These are phyloP conservation scores for Anthoceros angustus DNA, from an alignment of 225 moss, liverwort and hornwort genomes.

Conservation along the genomic window DNA sequence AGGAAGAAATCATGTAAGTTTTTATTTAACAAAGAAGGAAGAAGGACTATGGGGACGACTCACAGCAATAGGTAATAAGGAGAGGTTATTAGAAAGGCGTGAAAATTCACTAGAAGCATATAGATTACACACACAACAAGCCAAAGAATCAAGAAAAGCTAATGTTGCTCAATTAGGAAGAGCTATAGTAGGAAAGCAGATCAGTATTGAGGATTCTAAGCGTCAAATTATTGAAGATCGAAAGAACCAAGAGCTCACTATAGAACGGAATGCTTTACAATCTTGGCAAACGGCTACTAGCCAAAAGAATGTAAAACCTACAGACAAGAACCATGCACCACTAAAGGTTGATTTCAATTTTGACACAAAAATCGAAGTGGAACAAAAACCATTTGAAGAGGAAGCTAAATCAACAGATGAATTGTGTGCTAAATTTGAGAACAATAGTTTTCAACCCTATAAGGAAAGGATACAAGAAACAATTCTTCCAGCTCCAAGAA, in stretches of 20 bases:
- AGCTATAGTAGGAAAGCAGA: not conserved
- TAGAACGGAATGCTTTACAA: not conserved
- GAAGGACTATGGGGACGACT: constrained; percentile 2
- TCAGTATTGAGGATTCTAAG: not conserved
- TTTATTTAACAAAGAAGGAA: not conserved
- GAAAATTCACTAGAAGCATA: not conserved
- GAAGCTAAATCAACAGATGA: too few relatives aligned
- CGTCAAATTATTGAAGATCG: not conserved
- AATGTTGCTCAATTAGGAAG: not conserved
- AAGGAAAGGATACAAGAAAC: not conserved
- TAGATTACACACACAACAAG: not conserved
- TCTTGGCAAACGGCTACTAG: not conserved
- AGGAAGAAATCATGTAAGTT: not conserved
- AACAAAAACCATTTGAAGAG: too few relatives aligned
- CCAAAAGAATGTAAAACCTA: not conserved
- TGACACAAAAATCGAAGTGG: too few relatives aligned
- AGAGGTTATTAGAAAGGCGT: not conserved
- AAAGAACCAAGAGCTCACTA: not conserved
- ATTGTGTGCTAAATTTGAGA: too few relatives aligned
- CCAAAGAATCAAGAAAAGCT: not conserved
- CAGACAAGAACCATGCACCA: not conserved
- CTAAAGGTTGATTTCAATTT: too few relatives aligned
- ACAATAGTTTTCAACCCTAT: not conserved
- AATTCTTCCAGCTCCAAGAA: not conserved
- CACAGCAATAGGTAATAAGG: not conserved